Evolutionary conservation across 805 yeast species (phyloP), one percentile per base, ranked within the genome.

Genomic region (Priceomyces castillae): DNA sequence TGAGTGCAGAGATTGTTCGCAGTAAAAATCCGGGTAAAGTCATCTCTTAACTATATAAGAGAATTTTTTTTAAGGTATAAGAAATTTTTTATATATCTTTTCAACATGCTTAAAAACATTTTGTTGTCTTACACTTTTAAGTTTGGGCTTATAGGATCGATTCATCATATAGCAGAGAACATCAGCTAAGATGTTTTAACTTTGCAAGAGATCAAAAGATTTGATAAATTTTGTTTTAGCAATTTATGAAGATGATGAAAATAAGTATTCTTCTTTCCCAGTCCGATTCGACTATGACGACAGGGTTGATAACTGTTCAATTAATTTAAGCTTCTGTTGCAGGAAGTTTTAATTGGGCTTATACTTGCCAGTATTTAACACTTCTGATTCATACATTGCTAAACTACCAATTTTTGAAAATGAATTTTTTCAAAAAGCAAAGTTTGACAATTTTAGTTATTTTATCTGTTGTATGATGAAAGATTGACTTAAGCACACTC

Each of bases 261-360:
- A 51, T 67, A 64, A 76, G 86, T 80, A 65, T 73, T 69, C 90
- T 84, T 85, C 90, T 84, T 85, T 85, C 90, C 90, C 86, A 80
- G 87, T 83, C 87, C 77, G 87, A 81, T 71, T 80, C 90, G 94
- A 85, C 90, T 82, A 83, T 85, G 94, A 84, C 89, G 90, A 85
- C 81, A 80, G 76, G 90, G 89, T 77, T 74, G 79, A 77, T 61
- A 76, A 71, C 58, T 59, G 79, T 68, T 63, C 62, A 57, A 48
- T 50, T 56, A 54, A 59, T 52, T 56, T 56, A 58, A 63, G 54
- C 66, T 62, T 62, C 68, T 57, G 59, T 62, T 61, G 63, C 66
- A 63, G 59, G 64, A 55, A 64, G 62, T 64, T 59, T 59, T 54
- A 52, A 58, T 54, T 64, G 74, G 74, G 76, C 89, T 82, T 82